Base-by-base conservation (phyloP, 805 yeast genomes). In the Lipomyces lipofer region DNA sequence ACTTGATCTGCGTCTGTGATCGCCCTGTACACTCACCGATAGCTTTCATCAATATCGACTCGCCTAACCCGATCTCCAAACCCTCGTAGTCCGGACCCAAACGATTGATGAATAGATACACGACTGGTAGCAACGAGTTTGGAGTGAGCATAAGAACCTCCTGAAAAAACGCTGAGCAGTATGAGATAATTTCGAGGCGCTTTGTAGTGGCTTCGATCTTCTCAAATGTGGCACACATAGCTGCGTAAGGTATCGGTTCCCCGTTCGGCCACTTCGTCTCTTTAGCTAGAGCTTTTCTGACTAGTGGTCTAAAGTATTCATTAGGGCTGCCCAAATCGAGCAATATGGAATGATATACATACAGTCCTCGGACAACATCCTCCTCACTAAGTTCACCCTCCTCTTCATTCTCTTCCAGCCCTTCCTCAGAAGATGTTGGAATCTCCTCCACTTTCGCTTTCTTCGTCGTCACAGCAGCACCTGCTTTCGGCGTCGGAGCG, bases 41-140 rank as follows among this genome's bases (percentile, higher is more conserved):
- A 0, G 98, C 94, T 66, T 91, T 94, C 65, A 91, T 82, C 25
- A 94, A 73, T 9, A 94, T 68, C 1, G 95, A 83, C 69, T 94
- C 99, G 15, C 99, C 99, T 2, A 94, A 76, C 0, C 99, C 99
- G 24, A 94, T 75, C 66, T 94, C 99, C 53, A 92, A 73, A 28
- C 95, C 97, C 67, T 89, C 96, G 67, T 94, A 94, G 68, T 94
- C 99, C 0, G 99, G 99, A n/a, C 58, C 54, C 4, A 64, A 57
- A 24, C 58, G 48, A 68, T 92, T 92, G 67, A 92, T 90, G 71
- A 87, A 86, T 15, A 94, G 76, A 64, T 92, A 94, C 1, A 91
- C 86, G 1, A 88, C 83, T 51, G 80, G 82, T 5, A 88, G 77
- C 49, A 94, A 71, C 43, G 78, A 80, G 2, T 69, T 60, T 2